Evolutionary conservation across 148 eudicot genomes (phyloP), one percentile per base, ranked within the genome.

Genomic region (Silene uniflora): DNA sequence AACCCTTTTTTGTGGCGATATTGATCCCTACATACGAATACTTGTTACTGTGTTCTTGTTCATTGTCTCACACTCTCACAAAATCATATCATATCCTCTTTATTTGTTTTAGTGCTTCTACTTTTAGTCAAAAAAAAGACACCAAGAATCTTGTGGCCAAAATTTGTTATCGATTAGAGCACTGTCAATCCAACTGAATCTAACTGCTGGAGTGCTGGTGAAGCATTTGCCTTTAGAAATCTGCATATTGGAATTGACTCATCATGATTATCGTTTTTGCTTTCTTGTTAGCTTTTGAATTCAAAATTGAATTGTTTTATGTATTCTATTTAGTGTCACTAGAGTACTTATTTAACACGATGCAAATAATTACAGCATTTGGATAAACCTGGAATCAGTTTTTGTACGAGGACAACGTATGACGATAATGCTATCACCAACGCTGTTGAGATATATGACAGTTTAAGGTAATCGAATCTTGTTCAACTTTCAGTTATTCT

Each of bases 361-460:
- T 78, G 59, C 52, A 69, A 62, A 49, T 58, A 35, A 46, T 71
- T 77, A 76, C 89, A 93, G 98, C 81, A 78, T 76, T 81, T 93
- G 83, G 93, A 91, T 83, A 88, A 81, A 81, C 87, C 79, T 21
- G 93, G 93, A 56, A 81, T 91, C 23, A 88, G 88, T 76, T 91
- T 83, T 78, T 93, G 98, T 78, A 77, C 93, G 10, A 87, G 96
- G 83, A 86, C 89, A 46, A 91, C 93, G 22, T 88, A 86, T 60
- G 93, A 93, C 76, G 96, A 93, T 27, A 89, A 93, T 89, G 91
- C 93, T 72, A 93, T 91, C 73, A 93, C 93, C 68, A 93, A 93
- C 86, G 92, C 98, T 25, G 80, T 93, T 66, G 98, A 93, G 44
- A 93, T 93, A 79, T 93, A 80, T 69, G 88, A 91, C 67, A 82